Conservation (phyloP, 2,329 filamentous ascomycete genomes). For the Alternaria panax region DNA sequence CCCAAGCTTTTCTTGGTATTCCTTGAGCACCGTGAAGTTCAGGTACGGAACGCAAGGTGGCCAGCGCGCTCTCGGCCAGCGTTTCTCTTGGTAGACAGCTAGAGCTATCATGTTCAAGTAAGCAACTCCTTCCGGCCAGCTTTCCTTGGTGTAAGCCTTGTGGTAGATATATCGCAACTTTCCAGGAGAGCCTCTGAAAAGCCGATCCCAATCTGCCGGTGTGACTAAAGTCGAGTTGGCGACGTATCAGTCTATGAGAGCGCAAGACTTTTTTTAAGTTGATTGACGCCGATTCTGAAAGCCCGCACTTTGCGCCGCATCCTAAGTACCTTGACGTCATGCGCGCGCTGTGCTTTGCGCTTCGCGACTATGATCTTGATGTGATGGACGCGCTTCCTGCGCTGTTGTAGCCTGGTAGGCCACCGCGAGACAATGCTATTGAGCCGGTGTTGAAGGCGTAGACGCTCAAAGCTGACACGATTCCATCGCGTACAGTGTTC, state of each 20-base stretch:
- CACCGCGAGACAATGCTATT: neutral
- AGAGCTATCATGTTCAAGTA: neutral
- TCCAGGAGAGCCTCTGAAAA: neutral
- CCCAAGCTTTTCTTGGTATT: neutral
- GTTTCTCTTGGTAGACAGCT: neutral
- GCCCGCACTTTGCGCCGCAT: neutral
- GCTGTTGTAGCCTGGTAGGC: neutral
- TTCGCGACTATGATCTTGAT: neutral
- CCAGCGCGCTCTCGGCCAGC: neutral
- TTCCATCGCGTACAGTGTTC: constrained; percentile 5
- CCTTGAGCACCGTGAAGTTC: neutral
- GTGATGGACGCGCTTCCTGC: neutral
- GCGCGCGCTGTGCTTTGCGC: neutral
- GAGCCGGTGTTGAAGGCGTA: neutral
- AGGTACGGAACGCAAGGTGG: neutral
- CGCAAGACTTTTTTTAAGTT: neutral
- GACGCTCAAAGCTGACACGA: neutral
- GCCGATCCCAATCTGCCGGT: neutral
- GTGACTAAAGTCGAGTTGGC: constrained; percentile 1
- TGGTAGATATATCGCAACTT: neutral
- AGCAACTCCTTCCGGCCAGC: neutral
- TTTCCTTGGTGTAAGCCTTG: neutral
- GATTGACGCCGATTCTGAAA: neutral
- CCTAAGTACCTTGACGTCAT: neutral
- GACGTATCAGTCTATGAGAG: neutral